A percentile compares a stretch with the other conserved stretches of the same genome.
These are phyloP conservation scores for Backusella westeae DNA, from an alignment of 192 early-diverging fungal species.

Conservation along the genomic window DNA sequence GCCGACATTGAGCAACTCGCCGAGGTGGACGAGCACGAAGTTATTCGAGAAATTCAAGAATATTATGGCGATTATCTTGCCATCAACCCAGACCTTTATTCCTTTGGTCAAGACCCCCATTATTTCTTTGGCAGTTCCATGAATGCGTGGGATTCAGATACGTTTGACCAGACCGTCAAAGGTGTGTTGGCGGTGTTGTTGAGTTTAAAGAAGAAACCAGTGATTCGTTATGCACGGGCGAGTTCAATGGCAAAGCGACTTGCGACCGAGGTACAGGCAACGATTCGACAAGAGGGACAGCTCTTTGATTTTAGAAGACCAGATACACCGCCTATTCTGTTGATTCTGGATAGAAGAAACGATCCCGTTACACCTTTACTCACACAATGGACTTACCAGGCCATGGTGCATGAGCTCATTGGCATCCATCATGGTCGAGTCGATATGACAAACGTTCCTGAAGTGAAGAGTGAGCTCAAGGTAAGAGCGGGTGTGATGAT, in stretches of 20 bases:
- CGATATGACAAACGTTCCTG: conserved; percentile 83
- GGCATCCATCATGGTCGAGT: conserved; percentile 93
- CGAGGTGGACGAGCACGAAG: conserved; percentile 93
- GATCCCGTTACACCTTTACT: conserved; percentile 95
- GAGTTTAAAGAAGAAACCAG: conserved; percentile 87
- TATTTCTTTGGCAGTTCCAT: conserved; percentile 72
- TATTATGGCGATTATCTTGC: conserved; percentile 92
- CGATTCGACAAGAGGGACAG: conserved; percentile 57
- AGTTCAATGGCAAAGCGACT: conserved; percentile 82
- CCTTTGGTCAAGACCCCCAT: conserved; percentile 64
- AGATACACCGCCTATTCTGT: conserved; percentile 82
- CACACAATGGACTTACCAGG: conserved; percentile 98
- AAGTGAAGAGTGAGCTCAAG: conserved; percentile 78
- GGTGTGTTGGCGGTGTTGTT: conserved; percentile 77
- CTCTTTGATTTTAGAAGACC: conserved; percentile 79
- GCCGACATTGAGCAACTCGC: conserved; percentile 89
- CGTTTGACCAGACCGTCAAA: conserved; percentile 76
- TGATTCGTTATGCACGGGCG: conserved; percentile 86
- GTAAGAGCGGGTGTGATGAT: conserved; percentile 29
- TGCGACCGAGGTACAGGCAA: conserved; percentile 74
- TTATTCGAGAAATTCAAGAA: conserved; percentile 95
- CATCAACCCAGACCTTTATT: conserved; percentile 79
- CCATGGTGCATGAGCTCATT: conserved; percentile 95
- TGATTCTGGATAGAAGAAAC: conserved; percentile 91
- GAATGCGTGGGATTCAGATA: conserved; percentile 74